Evolutionary conservation across 2,329 filamentous ascomycete species (phyloP).

Genomic region (Fusarium papillatum): DNA sequence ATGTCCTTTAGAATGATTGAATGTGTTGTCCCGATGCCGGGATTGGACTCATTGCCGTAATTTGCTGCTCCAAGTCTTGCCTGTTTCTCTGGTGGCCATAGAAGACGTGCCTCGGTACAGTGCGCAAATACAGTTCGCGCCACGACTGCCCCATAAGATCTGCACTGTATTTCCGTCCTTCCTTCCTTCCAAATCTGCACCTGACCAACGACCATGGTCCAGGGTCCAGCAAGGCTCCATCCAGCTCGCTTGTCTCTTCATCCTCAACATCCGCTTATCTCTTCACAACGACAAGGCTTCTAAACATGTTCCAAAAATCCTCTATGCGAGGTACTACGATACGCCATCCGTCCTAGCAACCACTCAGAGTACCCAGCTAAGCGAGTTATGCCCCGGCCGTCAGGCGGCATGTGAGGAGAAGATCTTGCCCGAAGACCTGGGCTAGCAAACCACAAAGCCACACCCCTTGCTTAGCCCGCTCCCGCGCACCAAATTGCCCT

Average conservation of each 20-base stretch:
- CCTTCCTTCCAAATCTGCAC: conserved; percentile 21
- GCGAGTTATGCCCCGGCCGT: conserved; percentile 15
- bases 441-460: conserved; percentile 19
- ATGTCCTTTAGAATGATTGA: background rate
- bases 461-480: conserved; percentile 32
- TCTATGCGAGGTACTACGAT: background rate
- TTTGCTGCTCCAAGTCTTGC: background rate
- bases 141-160: background rate
- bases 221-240: conserved; percentile 18
- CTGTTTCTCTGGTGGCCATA: background rate
- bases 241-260: conserved; percentile 5
- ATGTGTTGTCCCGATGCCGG: background rate
- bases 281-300: conserved; percentile 4
- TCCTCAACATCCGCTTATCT: conserved; percentile 10
- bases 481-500: conserved; percentile 22
- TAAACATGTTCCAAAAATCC: conserved; percentile 10
- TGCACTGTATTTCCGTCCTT: conserved; percentile 26
- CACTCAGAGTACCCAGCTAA: background rate
- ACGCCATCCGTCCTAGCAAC: background rate
- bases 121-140: background rate
- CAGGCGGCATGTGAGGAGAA: conserved; percentile 31
- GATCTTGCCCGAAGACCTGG: conserved; percentile 15
- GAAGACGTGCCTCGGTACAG: conserved; percentile 11
- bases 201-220: conserved; percentile 14
- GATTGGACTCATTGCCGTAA: background rate